Base-by-base conservation (phyloP, 257 asterid species). In the Solanum pinnatisectum region DNA sequence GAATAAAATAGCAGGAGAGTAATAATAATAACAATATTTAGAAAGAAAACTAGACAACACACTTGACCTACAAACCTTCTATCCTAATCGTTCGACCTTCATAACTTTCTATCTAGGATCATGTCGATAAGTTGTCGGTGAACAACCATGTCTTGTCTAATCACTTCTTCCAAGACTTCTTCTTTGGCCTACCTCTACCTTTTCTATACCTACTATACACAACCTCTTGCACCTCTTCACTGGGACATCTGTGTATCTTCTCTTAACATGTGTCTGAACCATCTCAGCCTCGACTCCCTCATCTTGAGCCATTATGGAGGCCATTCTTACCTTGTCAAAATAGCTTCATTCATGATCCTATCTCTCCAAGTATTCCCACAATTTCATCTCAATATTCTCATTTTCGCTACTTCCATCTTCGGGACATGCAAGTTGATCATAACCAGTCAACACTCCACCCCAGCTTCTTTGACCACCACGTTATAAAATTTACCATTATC, bases 71-170 rank as follows among this genome's bases (percentile, higher is more conserved):
- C 14, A 5, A 65, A 65, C 16, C 11, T 60, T n/a, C 8, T n/a
- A 65, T 2, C 33, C 8, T n/a, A 65, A n/a, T n/a, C 8, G 0
- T 5, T 65, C 4, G 0, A 65, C 8, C 72, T n/a, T 3, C 0
- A 65, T 11, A 65, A n/a, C 33, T n/a, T n/a, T 5, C 1, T n/a
- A n/a, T 65, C 30, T 60, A 3, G 30, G 15, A 60, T 60, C 14
- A 60, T 60, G 30, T 23, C 70, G 6, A 4, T 23, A 22, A 56
- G 30, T 10, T 23, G 27, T 4, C 4, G 13, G 70, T 60, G 13
- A 60, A 9, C 14, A 60, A 22, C 9, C 14, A 60, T 23, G 6
- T 60, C 0, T 0, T 60, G 30, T 60, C 15, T 60, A 60, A 60
- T 23, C 14, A 22, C 30, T 15, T 60, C 15, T 60, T 11, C 1